Evolutionary conservation across 2,329 filamentous ascomycete species (phyloP).

Genomic region (Aspergillus hiratsukae): DNA sequence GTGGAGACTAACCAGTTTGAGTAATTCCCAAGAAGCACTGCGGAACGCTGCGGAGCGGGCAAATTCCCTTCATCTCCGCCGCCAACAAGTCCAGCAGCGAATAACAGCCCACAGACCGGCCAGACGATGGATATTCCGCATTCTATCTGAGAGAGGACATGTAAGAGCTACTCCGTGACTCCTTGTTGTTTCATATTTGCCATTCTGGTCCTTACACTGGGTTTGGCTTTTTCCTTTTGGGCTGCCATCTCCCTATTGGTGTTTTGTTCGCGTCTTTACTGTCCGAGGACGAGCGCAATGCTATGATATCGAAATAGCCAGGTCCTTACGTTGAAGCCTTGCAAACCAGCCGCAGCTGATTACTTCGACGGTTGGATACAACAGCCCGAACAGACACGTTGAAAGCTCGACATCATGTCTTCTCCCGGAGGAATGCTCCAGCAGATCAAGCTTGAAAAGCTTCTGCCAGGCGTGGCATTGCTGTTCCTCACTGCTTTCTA

Average conservation of each 20-base stretch:
- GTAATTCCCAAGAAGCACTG: background rate
- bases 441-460: conserved; percentile 22
- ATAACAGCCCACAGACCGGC: conserved; percentile 1
- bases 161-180: conserved; percentile 10
- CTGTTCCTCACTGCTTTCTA: conserved; percentile 37
- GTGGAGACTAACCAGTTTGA: background rate
- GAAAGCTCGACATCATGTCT: conserved; percentile 21
- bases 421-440: conserved; percentile 21
- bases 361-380: background rate
- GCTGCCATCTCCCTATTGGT: background rate
- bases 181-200: conserved; percentile 10
- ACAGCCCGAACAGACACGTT: conserved; percentile 1
- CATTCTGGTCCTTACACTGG: background rate
- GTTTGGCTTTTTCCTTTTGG: background rate
- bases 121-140: conserved; percentile 11
- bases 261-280: background rate
- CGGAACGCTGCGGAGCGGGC: background rate
- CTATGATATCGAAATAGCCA: background rate
- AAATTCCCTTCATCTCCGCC: background rate
- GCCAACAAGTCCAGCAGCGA: background rate
- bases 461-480: conserved; percentile 28
- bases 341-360: conserved; percentile 1
- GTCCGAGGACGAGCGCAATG: background rate
- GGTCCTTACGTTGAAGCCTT: background rate
- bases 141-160: conserved; percentile 12